Percentiles rank a stretch among this genome's conserved stretches.
Evolutionary conservation across 108 stramenopile species (phyloP).

Genomic region (Cyclotella kingstonii): DNA sequence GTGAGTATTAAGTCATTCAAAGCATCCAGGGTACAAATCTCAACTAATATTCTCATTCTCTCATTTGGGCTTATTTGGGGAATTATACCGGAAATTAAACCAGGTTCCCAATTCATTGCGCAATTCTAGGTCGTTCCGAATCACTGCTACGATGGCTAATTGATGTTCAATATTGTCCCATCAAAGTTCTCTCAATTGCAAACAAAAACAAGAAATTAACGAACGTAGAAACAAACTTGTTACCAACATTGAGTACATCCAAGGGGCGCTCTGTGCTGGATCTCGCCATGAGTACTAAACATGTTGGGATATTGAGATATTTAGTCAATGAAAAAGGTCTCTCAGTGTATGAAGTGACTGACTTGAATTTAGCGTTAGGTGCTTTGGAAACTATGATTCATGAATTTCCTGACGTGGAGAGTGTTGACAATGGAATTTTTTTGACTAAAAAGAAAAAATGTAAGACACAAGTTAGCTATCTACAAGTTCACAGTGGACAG

Average conservation of each 20-base stretch:
- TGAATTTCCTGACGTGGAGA: constrained; percentile 16
- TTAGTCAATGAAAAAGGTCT: constrained; percentile 67
- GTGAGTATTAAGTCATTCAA: too few species aligned
- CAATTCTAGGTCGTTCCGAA: constrained; percentile 72
- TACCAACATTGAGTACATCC: constrained; percentile 59
- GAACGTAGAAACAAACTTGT: constrained; percentile 35
- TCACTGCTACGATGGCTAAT: constrained; percentile 77
- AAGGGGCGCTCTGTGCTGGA: constrained; percentile 70
- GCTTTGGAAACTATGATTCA: constrained; percentile 61
- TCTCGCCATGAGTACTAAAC: constrained; percentile 63
- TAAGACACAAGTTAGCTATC: not conserved
- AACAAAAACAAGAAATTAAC: constrained; percentile 22
- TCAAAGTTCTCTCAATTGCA: constrained; percentile 50
- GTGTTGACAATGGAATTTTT: constrained; percentile 1
- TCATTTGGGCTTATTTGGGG: not conserved
- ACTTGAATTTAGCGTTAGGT: constrained; percentile 53
- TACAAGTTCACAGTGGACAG: too few species aligned
- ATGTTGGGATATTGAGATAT: constrained; percentile 70
- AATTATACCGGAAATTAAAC: not conserved
- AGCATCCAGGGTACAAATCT: too few species aligned
- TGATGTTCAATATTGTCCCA: constrained; percentile 78
- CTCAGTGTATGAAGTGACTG: constrained; percentile 67
- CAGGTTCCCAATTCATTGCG: constrained; percentile 79
- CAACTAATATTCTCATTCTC: too few species aligned
- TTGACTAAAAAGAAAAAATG: not conserved